These are phyloP conservation scores for Backusella macrospora DNA, from an alignment of 192 early-diverging fungal genomes.

Conservation along the genomic window DNA sequence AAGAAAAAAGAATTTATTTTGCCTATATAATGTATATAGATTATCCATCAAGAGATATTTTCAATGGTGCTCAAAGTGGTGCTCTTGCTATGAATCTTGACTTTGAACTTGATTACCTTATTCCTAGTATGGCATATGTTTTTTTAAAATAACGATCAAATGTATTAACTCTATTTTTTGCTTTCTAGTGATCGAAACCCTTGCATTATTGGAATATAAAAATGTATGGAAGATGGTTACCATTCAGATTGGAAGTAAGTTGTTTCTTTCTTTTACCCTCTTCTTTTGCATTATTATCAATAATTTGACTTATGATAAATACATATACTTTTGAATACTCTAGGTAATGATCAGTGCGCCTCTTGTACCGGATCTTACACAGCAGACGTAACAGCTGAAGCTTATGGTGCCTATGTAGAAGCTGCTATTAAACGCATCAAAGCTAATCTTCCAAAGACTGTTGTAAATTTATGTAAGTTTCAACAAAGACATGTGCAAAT, in stretches of 20 bases:
- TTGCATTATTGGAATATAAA: background rate
- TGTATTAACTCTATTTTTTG: background rate
- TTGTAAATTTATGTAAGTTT: conserved; percentile 31
- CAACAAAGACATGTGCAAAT: background rate
- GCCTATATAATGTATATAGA: background rate
- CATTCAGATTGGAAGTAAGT: conserved; percentile 32
- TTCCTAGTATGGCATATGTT: conserved; percentile 7
- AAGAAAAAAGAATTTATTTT: background rate
- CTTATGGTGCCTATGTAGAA: conserved; percentile 19
- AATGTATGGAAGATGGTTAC: conserved; percentile 22
- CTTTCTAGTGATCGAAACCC: conserved; percentile 2
- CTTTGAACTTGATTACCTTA: conserved; percentile 49
- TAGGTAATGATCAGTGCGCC: conserved; percentile 33
- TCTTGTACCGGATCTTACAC: background rate
- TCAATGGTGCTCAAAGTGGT: conserved; percentile 60
- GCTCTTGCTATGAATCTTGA: conserved; percentile 49
- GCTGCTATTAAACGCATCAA: conserved; percentile 26
- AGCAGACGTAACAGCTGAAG: background rate
- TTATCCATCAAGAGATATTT: conserved; percentile 16
- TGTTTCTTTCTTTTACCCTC: no score
- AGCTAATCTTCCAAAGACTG: conserved; percentile 11
- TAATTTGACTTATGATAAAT: background rate
- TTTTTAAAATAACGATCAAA: background rate
- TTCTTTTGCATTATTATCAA: background rate
- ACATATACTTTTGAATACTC: background rate